These are phyloP conservation scores for Puccinia coronata DNA, from an alignment of 1,284 basidiomycete species.

Conservation along the genomic window DNA sequence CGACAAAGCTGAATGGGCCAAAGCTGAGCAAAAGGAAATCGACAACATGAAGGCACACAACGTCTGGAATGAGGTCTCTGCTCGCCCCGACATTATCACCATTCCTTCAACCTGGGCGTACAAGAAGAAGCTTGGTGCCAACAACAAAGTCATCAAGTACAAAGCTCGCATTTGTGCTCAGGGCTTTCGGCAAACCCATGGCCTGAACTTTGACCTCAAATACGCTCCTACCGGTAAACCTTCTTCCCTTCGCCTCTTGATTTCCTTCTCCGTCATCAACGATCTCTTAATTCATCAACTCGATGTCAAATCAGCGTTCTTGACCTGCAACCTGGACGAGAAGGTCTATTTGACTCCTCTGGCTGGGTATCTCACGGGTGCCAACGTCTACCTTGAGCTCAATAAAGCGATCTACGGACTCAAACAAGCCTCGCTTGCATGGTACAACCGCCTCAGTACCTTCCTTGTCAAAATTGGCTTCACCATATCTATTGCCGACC, in stretches of 20 bases:
- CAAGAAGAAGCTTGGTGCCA: too few species aligned
- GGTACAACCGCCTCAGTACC: not conserved
- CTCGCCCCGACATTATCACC: too few species aligned
- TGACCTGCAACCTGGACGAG: not conserved
- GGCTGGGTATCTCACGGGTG: not conserved
- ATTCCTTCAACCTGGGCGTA: too few species aligned
- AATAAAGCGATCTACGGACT: not conserved
- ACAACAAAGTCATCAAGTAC: not conserved
- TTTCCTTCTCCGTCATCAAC: not conserved
- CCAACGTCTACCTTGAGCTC: not conserved
- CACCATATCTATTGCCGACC: not conserved
- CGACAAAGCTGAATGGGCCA: too few species aligned
- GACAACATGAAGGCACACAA: too few species aligned
- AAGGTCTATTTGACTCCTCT: not conserved
- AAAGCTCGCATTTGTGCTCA: slow-evolving; percentile 24
- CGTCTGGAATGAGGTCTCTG: too few species aligned
- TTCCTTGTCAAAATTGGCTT: not conserved
- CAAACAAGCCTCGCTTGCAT: not conserved
- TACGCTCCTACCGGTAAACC: slow-evolving; percentile 7
- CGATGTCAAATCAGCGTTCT: slow-evolving; percentile 7
- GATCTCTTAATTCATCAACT: not conserved
- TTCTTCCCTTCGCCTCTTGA: not conserved
- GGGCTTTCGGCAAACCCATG: slow-evolving; percentile 15
- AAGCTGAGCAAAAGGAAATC: too few species aligned
- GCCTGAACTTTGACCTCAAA: not conserved